Evolutionary conservation across 768 basidiomycete genomes (phyloP).

Genomic region (Gymnopilus junonius): DNA sequence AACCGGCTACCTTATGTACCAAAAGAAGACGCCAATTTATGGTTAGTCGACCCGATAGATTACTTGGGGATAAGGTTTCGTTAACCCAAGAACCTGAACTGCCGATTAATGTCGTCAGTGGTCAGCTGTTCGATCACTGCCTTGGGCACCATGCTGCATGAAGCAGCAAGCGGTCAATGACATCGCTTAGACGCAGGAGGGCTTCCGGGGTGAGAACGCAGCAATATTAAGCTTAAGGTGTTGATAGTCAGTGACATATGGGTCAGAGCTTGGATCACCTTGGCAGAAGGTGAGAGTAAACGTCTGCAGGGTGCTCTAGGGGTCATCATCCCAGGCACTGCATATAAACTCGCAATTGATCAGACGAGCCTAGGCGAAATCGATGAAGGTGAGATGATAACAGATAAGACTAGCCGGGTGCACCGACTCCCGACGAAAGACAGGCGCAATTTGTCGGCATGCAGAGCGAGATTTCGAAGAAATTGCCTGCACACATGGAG

Average conservation of each 20-base stretch:
- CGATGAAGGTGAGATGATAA: not conserved
- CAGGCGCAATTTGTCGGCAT: not conserved
- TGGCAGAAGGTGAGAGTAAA: not conserved
- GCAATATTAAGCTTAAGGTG: not conserved
- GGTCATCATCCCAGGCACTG: not conserved
- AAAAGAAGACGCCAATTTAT: not conserved
- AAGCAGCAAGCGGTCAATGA: not conserved
- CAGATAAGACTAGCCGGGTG: not conserved
- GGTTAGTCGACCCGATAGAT: not conserved
- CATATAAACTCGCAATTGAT: not conserved
- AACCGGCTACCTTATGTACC: not conserved
- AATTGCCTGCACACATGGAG: not conserved
- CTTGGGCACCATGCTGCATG: not conserved
- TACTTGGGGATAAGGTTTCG: conserved; percentile 7
- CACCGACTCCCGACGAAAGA: not conserved
- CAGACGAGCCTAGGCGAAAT: not conserved
- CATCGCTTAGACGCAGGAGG: not conserved
- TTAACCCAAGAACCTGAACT: not conserved
- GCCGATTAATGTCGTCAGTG: not conserved
- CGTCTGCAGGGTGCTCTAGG: not conserved
- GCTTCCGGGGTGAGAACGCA: not conserved
- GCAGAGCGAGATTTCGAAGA: not conserved
- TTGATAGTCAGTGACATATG: not conserved
- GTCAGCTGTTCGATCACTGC: not conserved
- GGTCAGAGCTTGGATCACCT: not conserved